Conservation (phyloP, 805 yeast species). For the Myxozyma vanderwaltii region DNA sequence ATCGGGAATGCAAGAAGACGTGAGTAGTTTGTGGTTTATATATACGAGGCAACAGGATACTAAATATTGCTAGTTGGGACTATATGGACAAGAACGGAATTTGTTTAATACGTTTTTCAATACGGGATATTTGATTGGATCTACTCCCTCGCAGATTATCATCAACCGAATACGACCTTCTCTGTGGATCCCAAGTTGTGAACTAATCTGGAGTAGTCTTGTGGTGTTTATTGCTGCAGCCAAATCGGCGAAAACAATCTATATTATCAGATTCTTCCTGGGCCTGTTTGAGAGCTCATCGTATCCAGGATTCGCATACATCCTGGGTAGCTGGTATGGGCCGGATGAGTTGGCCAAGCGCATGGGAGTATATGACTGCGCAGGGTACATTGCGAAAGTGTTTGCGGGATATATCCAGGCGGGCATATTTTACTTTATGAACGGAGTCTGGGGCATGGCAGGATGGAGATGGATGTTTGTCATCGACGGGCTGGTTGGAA, state of each 20-base stretch:
- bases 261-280: conserved; percentile 40
- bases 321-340: conserved; percentile 41
- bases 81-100: conserved; percentile 30
- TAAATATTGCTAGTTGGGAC: conserved; percentile 6
- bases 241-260: conserved; percentile 36
- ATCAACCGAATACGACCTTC: conserved; percentile 39
- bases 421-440: conserved; percentile 49
- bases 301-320: conserved; percentile 38
- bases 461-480: conserved; percentile 35
- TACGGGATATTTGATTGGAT: conserved; percentile 42
- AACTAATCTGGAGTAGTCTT: conserved; percentile 37
- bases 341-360: conserved; percentile 39
- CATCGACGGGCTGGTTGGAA: conserved; percentile 24
- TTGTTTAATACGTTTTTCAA: conserved; percentile 21
- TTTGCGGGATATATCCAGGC: conserved; percentile 59
- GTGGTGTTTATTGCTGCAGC: conserved; percentile 36
- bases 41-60: not conserved
- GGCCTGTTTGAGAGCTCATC: conserved; percentile 41
- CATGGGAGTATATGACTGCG: conserved; percentile 35
- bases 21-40: conserved; percentile 33
- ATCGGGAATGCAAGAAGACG: conserved; percentile 60
- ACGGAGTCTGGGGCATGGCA: conserved; percentile 49
- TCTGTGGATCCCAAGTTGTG: conserved; percentile 39
- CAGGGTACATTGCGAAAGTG: conserved; percentile 37
- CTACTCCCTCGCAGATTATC: conserved; percentile 44